These are phyloP conservation scores for Cladosporium cucumerinum DNA, from an alignment of 2,329 filamentous ascomycete genomes.

Conservation along the genomic window DNA sequence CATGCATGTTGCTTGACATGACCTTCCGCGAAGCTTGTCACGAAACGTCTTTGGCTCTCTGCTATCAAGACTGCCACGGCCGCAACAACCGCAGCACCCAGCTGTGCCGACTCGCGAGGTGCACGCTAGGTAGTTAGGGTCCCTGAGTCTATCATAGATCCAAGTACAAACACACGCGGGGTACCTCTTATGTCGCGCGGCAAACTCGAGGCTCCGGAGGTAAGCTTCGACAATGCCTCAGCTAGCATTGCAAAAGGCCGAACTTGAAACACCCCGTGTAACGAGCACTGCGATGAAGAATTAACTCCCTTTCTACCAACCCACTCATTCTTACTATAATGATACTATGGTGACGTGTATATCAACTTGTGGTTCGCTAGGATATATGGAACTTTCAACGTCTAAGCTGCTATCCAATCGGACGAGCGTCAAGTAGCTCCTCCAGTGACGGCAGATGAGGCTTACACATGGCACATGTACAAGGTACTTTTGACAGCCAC, in stretches of 20 bases:
- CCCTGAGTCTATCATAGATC: not conserved
- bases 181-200: not conserved
- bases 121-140: not conserved
- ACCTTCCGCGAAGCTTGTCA: constrained; percentile 2
- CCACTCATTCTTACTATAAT: not conserved
- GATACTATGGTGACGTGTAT: not conserved
- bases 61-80: not conserved
- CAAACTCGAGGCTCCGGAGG: not conserved
- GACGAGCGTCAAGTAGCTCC: not conserved
- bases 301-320: not conserved
- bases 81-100: constrained; percentile 14
- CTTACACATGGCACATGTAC: constrained; percentile 7
- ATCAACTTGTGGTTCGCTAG: not conserved
- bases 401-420: not conserved
- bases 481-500: constrained; percentile 4
- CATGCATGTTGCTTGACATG: constrained; percentile 2
- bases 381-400: not conserved
- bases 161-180: not conserved
- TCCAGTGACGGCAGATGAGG: constrained; percentile 5
- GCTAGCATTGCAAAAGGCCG: not conserved
- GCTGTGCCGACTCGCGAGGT: not conserved
- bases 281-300: not conserved
- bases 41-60: not conserved
- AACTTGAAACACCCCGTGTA: not conserved
- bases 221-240: not conserved